These are phyloP conservation scores for Allomyces arbusculus DNA, from an alignment of 192 early-diverging fungal species.

Conservation along the genomic window DNA sequence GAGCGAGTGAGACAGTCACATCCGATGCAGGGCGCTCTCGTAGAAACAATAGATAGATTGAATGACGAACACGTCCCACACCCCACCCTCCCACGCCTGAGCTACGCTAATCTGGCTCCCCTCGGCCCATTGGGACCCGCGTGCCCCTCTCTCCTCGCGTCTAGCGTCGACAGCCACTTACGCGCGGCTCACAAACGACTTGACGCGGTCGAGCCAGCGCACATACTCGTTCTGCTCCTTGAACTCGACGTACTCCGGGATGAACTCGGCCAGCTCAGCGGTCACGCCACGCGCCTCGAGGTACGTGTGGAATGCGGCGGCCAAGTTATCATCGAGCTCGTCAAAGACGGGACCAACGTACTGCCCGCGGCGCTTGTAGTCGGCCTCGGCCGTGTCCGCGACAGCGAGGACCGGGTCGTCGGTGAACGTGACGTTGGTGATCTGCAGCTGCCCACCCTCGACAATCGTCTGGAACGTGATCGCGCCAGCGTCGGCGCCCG, in stretches of 20 bases:
- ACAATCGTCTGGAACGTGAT: conserved; percentile 59
- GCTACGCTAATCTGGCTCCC: too few relatives aligned
- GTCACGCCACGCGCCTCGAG: conserved; percentile 79
- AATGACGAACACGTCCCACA: too few relatives aligned
- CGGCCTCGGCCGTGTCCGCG: conserved; percentile 49
- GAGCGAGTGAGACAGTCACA: too few relatives aligned
- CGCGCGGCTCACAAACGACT: conserved; percentile 47
- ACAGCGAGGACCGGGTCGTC: conserved; percentile 37
- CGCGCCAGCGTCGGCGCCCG: conserved; percentile 42
- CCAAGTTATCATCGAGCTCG: conserved; percentile 67
- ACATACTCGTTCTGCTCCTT: conserved; percentile 93
- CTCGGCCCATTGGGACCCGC: too few relatives aligned
- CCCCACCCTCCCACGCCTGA: too few relatives aligned
- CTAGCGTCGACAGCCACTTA: conserved; percentile 6
- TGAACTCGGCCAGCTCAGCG: conserved; percentile 57
- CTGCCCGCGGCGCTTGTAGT: conserved; percentile 66
- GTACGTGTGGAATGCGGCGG: conserved; percentile 47
- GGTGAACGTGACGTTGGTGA: conserved; percentile 60
- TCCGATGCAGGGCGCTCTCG: too few relatives aligned
- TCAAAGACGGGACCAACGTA: conserved; percentile 84
- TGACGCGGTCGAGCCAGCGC: conserved; percentile 64
- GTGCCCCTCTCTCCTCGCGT: too few relatives aligned
- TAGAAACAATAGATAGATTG: too few relatives aligned
- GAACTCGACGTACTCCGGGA: conserved; percentile 72
- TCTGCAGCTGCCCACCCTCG: conserved; percentile 66